Evolutionary conservation across 352 stramenopile genomes (phyloP), one percentile per base, ranked within the genome.

Genomic region (Phytophthora pisi): DNA sequence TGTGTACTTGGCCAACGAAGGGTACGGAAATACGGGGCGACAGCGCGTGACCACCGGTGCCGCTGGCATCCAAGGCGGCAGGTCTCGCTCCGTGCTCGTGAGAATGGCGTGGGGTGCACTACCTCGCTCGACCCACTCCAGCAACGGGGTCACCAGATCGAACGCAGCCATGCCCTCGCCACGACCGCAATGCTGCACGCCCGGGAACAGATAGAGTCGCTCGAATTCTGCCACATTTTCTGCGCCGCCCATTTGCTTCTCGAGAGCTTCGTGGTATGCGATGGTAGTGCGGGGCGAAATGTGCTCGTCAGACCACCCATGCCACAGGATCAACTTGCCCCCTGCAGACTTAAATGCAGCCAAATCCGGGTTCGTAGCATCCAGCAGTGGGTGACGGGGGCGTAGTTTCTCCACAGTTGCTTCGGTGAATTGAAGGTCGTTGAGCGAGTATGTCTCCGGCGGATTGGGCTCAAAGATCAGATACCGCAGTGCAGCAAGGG

Each of bases 291-390:
- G 34, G 13, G 34, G 34, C 13, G 34, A 40, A 13, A 40, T 40
- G 34, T 40, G 34, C 34, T 40, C 34, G 34, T 40, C 34, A 13
- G 34, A 46, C 68, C 66, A 83, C 15, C 72, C 72, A 60, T 83
- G 72, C 68, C 71, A 83, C 18, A 83, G 9, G 31, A 83, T 40
- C 34, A 40, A 40, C 34, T 78, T 83, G 10, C 75, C 64, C 8
- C 75, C 72, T 16, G 65, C 61, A 8, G 46, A 45, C 34, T 78
- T 72, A 56, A 80, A 83, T 1, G 67, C 69, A 13, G 67, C 13
- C 20, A 82, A 60, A 34, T 82, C 71, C 2, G 68, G 61, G n/a
- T 51, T 83, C 1, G 69, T 70, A 10, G 75, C 72, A 24, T 83
- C 69, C 4, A 83, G 64, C 9, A 79, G 58, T 3, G 62, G 36